Evolutionary conservation across 2,329 filamentous ascomycete genomes (phyloP).

Genomic region (Harringtonia aguacate): DNA sequence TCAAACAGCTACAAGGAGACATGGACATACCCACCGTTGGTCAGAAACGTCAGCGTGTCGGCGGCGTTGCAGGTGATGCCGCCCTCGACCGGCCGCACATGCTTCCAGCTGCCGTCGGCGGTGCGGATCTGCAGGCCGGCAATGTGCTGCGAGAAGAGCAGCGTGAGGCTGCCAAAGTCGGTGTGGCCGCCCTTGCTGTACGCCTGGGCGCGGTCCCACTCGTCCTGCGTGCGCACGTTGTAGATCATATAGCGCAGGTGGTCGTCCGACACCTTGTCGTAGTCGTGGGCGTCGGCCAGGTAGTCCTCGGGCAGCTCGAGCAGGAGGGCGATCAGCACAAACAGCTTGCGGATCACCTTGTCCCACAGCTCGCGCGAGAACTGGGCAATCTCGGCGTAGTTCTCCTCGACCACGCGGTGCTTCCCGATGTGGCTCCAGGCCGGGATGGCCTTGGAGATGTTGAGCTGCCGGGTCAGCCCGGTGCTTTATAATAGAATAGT

Average conservation of each 20-base stretch:
- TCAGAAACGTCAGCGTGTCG: constrained; percentile 24
- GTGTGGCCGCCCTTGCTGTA: constrained; percentile 61
- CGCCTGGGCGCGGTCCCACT: constrained; percentile 18
- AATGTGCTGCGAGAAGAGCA: constrained; percentile 74
- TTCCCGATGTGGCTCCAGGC: constrained; percentile 9
- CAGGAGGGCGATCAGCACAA: constrained; percentile 24
- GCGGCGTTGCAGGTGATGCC: constrained; percentile 30
- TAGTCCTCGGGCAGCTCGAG: constrained; percentile 41
- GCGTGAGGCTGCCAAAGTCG: constrained; percentile 63
- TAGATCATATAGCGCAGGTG: constrained; percentile 47
- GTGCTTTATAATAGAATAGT: background rate
- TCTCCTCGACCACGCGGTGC: constrained; percentile 23
- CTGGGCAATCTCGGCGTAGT: constrained; percentile 34
- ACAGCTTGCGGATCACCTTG: constrained; percentile 11
- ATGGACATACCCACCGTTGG: constrained; percentile 3
- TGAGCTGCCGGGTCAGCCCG: constrained; percentile 17
- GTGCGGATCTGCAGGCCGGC: constrained; percentile 76
- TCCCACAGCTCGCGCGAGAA: constrained; percentile 23
- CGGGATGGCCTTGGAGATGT: constrained; percentile 33
- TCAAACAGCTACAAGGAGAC: too few relatives aligned
- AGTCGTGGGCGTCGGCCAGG: constrained; percentile 39
- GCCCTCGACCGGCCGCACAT: constrained; percentile 28
- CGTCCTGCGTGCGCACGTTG: constrained; percentile 27
- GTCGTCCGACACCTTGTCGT: constrained; percentile 36
- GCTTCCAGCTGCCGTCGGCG: constrained; percentile 39